Conservation (phyloP, 805 yeast species). For the Sporopachydermia lactativora region DNA sequence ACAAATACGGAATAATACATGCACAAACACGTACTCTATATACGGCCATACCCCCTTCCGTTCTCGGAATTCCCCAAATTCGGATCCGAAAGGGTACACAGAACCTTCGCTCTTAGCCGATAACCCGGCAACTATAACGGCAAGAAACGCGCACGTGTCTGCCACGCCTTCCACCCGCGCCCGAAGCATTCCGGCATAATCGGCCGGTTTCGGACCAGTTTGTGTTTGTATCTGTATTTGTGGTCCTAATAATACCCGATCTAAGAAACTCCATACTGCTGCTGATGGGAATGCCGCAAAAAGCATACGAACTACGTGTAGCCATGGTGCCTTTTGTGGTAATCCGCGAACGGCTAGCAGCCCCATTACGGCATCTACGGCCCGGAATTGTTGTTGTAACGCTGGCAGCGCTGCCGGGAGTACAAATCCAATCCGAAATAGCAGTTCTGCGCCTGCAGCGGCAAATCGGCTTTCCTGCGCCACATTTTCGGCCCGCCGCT, state of each 20-base stretch:
- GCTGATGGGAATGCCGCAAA: neutral
- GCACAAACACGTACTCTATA: constrained; percentile 23
- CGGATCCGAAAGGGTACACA: neutral
- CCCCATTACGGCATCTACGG: neutral
- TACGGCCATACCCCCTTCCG: constrained; percentile 31
- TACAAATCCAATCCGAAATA: neutral
- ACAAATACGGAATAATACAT: constrained; percentile 16
- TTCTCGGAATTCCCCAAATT: neutral
- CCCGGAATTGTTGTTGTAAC: neutral
- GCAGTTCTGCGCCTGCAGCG: neutral
- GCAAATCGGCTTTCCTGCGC: neutral
- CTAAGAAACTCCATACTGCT: neutral
- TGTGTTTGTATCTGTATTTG: no score
- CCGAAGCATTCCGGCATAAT: neutral
- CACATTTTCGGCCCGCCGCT: neutral
- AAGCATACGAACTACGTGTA: neutral
- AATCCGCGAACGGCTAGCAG: neutral
- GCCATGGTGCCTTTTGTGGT: neutral
- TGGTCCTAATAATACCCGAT: neutral
- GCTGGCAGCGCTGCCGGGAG: neutral
- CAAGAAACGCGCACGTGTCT: neutral
- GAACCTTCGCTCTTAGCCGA: neutral
- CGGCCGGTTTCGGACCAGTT: neutral
- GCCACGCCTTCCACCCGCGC: neutral
- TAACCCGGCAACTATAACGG: neutral